Conservation (phyloP, 2,329 filamentous ascomycete species). For the Tolypocladium endophyticum region DNA sequence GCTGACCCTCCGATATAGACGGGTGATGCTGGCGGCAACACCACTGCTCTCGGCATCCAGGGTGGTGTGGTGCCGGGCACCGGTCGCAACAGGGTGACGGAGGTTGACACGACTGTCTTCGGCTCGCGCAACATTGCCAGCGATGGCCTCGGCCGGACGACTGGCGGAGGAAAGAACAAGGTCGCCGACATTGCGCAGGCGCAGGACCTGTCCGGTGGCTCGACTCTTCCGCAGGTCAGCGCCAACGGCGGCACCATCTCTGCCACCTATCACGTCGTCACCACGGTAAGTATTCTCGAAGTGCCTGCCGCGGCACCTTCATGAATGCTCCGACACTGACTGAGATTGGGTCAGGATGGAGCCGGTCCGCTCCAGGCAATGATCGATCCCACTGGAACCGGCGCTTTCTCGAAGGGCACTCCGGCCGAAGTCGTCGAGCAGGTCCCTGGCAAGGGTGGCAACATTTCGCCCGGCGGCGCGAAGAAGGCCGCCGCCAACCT, state of each 20-base stretch:
- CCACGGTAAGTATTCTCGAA: conserved; percentile 15
- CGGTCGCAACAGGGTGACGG: conserved; percentile 28
- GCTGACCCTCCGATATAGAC: neutral
- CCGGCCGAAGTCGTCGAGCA: conserved; percentile 18
- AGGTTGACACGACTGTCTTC: conserved; percentile 36
- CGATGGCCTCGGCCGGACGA: conserved; percentile 28
- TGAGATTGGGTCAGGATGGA: conserved; percentile 14
- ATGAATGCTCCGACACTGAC: neutral
- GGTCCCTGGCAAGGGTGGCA: conserved; percentile 23
- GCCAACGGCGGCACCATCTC: conserved; percentile 19
- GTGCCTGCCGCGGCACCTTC: neutral
- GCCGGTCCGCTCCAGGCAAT: conserved; percentile 27
- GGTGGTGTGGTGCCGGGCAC: conserved; percentile 27
- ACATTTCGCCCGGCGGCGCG: conserved; percentile 15
- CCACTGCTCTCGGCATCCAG: conserved; percentile 26
- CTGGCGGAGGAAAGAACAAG: conserved; percentile 23
- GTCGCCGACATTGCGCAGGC: conserved; percentile 18
- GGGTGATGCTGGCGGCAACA: conserved; percentile 26
- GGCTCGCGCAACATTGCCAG: conserved; percentile 18
- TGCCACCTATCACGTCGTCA: conserved; percentile 28
- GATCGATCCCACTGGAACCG: conserved; percentile 25
- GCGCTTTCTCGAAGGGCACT: conserved; percentile 18
- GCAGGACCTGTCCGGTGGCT: conserved; percentile 26
- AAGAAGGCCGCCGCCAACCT: neutral
- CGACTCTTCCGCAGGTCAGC: conserved; percentile 28